Percentiles rank a stretch among this genome's conserved stretches.
phyloP scores from a whole-genome alignment of 148 eudicot species.

The Spergularia marina region DNA sequence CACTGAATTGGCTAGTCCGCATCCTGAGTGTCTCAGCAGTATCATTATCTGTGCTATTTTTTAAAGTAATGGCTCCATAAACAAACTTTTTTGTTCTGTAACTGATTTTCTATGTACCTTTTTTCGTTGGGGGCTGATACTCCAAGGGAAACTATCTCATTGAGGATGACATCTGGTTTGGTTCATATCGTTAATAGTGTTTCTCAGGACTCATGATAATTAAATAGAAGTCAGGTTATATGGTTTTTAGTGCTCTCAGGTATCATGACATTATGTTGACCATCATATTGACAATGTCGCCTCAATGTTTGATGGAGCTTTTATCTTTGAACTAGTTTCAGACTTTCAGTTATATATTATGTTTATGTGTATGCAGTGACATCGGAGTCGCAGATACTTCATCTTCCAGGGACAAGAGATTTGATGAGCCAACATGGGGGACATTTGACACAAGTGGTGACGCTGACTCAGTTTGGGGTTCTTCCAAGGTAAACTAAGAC shows the following conservation, averaged over 20 bases:
- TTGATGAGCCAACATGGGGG: constrained; percentile 66
- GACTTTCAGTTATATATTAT: neutral
- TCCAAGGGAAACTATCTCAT: too few species aligned
- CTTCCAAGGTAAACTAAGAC: constrained; percentile 50
- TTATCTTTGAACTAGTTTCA: neutral
- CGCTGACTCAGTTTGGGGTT: constrained; percentile 54
- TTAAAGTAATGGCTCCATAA: too few species aligned
- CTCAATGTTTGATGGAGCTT: neutral
- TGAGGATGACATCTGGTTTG: too few species aligned
- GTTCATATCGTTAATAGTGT: too few species aligned
- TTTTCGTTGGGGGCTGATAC: too few species aligned
- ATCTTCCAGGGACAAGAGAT: constrained; percentile 52
- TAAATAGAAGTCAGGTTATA: too few species aligned
- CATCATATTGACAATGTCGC: neutral
- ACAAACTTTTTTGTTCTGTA: too few species aligned
- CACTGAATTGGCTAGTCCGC: too few species aligned
- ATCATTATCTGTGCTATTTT: too few species aligned
- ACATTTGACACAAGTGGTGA: constrained; percentile 63
- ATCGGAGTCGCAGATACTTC: constrained; percentile 47
- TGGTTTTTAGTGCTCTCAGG: neutral
- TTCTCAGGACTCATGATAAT: too few species aligned
- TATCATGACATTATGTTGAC: neutral
- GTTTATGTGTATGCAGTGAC: constrained; percentile 47
- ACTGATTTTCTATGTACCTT: too few species aligned
- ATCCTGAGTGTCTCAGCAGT: too few species aligned